Percentiles rank a stretch among this genome's conserved stretches.
Conservation (phyloP, 2,329 filamentous ascomycete genomes). For the Fusarium zealandicum region DNA sequence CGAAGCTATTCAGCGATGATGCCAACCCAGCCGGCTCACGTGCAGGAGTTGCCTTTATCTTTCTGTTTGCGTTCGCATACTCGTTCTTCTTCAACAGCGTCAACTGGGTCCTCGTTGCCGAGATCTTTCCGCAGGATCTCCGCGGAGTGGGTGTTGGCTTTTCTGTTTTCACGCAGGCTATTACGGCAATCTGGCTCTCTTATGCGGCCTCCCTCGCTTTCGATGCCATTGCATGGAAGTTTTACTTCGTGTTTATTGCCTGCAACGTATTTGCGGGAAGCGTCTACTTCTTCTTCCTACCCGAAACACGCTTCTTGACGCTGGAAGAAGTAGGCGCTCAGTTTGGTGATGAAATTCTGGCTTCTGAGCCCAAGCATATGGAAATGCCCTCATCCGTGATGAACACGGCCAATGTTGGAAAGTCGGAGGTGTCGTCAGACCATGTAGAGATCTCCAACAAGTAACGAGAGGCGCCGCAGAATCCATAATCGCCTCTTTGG, state of each 20-base stretch:
- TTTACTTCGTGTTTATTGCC: constrained; percentile 46
- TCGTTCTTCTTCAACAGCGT: constrained; percentile 46
- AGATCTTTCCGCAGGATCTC: constrained; percentile 41
- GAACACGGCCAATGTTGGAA: background rate
- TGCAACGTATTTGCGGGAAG: constrained; percentile 41
- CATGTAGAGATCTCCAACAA: constrained; percentile 11
- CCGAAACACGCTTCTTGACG: constrained; percentile 45
- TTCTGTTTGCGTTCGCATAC: constrained; percentile 42
- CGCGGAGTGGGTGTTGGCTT: constrained; percentile 39
- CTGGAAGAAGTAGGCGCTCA: constrained; percentile 45
- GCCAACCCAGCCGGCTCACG: constrained; percentile 31
- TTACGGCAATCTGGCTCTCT: constrained; percentile 45
- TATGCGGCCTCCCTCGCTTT: constrained; percentile 41
- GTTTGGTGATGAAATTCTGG: constrained; percentile 42
- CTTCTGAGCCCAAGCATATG: constrained; percentile 1
- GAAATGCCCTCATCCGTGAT: background rate
- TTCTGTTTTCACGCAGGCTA: constrained; percentile 40
- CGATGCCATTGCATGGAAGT: constrained; percentile 42
- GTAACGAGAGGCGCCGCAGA: background rate
- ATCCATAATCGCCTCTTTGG: too few relatives aligned
- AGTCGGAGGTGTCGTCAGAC: background rate
- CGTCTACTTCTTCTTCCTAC: constrained; percentile 46
- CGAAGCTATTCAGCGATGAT: constrained; percentile 21
- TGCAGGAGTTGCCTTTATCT: constrained; percentile 45
- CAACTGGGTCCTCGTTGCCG: constrained; percentile 42